Base-by-base conservation (phyloP, 768 basidiomycete genomes). In the Phlegmacium glaucopus region DNA sequence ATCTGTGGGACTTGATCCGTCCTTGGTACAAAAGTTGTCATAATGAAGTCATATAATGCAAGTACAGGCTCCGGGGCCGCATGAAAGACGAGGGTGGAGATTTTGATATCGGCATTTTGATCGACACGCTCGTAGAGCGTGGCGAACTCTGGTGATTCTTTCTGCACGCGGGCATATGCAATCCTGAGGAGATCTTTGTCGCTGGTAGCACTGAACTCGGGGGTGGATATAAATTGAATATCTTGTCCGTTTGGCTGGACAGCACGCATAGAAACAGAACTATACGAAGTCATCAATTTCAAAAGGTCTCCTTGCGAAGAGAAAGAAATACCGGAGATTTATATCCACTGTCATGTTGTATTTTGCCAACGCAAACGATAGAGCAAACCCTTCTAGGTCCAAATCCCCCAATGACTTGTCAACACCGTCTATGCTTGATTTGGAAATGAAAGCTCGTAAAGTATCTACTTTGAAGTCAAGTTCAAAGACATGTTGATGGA, bases 41-140 rank as follows among this genome's bases (percentile, higher is more conserved):
- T 94, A 65, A 99, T 81, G 70, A 95, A 97, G 68, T 98, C 94
- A 66, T 97, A 98, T 16, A 97, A 67, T 2, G 87, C 77, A 30
- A 99, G 71, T 36, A 97, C 85, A 10, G 95, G 94, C 60, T 93
- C 91, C 0, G 96, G 94, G 7, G 88, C 87, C 3, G 87, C 83
- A 47, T 83, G 82, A 66, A 98, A 85, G 44, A 94, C 78, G 62
- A 99, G 83, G 0, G 95, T 96, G 4, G 95, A 94, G 32, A 98
- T 73, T 55, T 82, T 82, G 54, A 93, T 80, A 57, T 93, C 87
- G 48, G 98, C 80, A 49, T 72, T 87, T 66, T 96, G 94, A 57
- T 95, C 89, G 39, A 94, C 82, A 17, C 87, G 85, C 51, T 93
- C 91, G 65, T 88, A 86, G 4, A 81, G 67, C 1, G 82, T 79